A percentile compares a stretch with the other conserved stretches of the same genome.
These are phyloP conservation scores for Apiospora arundinis DNA, from an alignment of 2,329 filamentous ascomycete genomes.

Conservation along the genomic window DNA sequence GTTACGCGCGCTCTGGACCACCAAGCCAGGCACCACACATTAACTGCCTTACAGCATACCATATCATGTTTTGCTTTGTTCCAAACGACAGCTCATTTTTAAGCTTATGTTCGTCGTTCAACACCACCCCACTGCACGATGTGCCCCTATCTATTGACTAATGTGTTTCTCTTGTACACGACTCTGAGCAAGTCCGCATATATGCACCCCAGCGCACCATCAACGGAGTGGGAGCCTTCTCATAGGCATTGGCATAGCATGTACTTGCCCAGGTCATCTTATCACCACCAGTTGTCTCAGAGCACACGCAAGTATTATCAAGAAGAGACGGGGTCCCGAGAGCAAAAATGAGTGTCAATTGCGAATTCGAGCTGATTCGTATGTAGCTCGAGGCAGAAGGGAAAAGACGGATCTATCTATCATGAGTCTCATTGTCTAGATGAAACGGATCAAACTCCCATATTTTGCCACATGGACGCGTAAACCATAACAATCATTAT, in stretches of 20 bases:
- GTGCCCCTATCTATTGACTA: no score
- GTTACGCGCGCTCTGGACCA: neutral
- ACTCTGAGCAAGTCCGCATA: neutral
- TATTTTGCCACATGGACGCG: neutral
- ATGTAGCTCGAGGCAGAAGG: neutral
- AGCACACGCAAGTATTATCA: neutral
- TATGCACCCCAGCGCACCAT: neutral
- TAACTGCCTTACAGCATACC: neutral
- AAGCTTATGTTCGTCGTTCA: neutral
- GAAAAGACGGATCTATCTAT: neutral
- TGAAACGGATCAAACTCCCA: neutral
- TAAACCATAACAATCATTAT: slow-evolving; percentile 9
- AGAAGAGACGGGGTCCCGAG: neutral
- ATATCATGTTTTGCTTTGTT: neutral
- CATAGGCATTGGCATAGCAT: neutral
- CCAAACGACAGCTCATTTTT: neutral
- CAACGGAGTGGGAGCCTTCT: neutral
- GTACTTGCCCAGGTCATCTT: no score
- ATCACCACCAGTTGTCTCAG: neutral
- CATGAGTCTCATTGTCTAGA: neutral
- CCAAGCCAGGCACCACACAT: neutral
- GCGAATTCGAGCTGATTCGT: neutral
- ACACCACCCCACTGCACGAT: neutral
- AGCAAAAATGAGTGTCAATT: neutral
- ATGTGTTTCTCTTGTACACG: neutral